Percentiles rank a stretch among this genome's conserved stretches.
phyloP scores from a whole-genome alignment of 2,329 filamentous ascomycete genomes.

The Didymella pinodella region DNA sequence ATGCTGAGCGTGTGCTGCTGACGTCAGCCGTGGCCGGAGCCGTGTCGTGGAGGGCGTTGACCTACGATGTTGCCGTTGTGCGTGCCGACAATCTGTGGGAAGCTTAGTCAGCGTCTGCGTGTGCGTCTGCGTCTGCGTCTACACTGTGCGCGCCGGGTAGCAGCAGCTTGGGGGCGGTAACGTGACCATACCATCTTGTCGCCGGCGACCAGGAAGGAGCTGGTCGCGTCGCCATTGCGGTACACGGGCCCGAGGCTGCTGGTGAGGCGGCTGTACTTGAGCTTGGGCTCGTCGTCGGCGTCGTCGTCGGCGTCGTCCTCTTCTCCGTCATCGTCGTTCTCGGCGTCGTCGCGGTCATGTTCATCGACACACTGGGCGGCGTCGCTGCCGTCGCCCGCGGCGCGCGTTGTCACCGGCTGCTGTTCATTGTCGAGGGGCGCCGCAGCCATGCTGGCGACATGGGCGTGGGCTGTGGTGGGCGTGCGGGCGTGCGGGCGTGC shows the following conservation, averaged over 20 bases:
- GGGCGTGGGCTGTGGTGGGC: slow-evolving; percentile 38
- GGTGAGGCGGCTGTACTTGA: slow-evolving; percentile 92
- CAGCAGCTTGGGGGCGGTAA: slow-evolving; percentile 20
- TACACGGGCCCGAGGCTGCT: slow-evolving; percentile 82
- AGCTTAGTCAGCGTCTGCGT: slow-evolving; percentile 25
- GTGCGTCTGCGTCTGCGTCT: neutral
- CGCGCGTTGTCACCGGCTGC: slow-evolving; percentile 15
- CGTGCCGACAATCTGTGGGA: slow-evolving; percentile 80
- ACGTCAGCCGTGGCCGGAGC: slow-evolving; percentile 18
- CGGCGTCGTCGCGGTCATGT: slow-evolving; percentile 11
- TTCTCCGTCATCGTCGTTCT: slow-evolving; percentile 37
- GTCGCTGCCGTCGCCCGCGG: slow-evolving; percentile 11
- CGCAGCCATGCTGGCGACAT: slow-evolving; percentile 54
- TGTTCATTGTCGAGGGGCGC: slow-evolving; percentile 43
- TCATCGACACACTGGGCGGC: slow-evolving; percentile 15
- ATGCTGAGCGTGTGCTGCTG: slow-evolving; percentile 82
- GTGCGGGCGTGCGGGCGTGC: too few species aligned
- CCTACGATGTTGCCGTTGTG: slow-evolving; percentile 96
- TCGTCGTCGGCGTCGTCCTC: slow-evolving; percentile 74
- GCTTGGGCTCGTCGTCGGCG: slow-evolving; percentile 89
- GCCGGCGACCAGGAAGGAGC: slow-evolving; percentile 85
- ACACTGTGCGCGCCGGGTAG: slow-evolving; percentile 71
- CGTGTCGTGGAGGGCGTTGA: slow-evolving; percentile 22
- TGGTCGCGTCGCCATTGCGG: slow-evolving; percentile 93
- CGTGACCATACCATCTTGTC: slow-evolving; percentile 85